Evolutionary conservation across 2,329 filamentous ascomycete genomes (phyloP).

Genomic region (Fusarium pseudoanthophilum): DNA sequence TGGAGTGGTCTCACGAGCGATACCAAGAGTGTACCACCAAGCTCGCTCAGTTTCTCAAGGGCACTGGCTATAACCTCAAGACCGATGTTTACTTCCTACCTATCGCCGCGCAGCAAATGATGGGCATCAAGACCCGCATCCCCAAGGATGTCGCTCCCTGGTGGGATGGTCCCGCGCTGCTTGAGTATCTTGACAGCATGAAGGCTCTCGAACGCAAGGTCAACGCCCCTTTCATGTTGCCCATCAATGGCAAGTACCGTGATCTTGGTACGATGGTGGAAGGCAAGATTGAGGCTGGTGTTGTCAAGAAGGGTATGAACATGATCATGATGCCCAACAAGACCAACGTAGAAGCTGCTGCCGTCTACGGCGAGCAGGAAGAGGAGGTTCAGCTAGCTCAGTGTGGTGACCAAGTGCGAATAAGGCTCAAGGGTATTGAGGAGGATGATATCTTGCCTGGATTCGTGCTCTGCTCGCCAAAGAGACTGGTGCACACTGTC

Average conservation of each 20-base stretch:
- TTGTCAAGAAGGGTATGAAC: constrained; percentile 87
- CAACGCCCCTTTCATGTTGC: constrained; percentile 99
- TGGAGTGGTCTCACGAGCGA: constrained; percentile 93
- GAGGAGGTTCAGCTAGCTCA: constrained; percentile 85
- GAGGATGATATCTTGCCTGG: constrained; percentile 97
- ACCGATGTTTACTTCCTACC: constrained; percentile 96
- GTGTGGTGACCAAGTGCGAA: constrained; percentile 93
- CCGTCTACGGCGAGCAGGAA: constrained; percentile 94
- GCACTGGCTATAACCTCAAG: constrained; percentile 93
- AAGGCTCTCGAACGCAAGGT: constrained; percentile 92
- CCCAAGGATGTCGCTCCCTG: constrained; percentile 80
- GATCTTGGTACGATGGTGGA: constrained; percentile 98
- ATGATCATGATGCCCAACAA: constrained; percentile 97
- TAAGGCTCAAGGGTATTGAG: constrained; percentile 93
- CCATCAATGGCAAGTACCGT: constrained; percentile 92
- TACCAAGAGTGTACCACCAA: constrained; percentile 95
- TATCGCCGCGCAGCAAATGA: constrained; percentile 86
- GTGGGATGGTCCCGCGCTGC: constrained; percentile 89
- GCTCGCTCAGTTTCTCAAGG: constrained; percentile 87
- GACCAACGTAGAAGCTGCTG: constrained; percentile 81
- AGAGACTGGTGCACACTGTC: constrained; percentile 92
- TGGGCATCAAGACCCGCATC: constrained; percentile 90
- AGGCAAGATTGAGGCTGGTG: constrained; percentile 95
- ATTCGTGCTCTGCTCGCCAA: constrained; percentile 95
- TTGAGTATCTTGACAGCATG: constrained; percentile 97